A percentile compares a stretch with the other conserved stretches of the same genome.
These are phyloP conservation scores for Leavenworthia alabamica DNA, from an alignment of 345 rosid species.

Conservation along the genomic window DNA sequence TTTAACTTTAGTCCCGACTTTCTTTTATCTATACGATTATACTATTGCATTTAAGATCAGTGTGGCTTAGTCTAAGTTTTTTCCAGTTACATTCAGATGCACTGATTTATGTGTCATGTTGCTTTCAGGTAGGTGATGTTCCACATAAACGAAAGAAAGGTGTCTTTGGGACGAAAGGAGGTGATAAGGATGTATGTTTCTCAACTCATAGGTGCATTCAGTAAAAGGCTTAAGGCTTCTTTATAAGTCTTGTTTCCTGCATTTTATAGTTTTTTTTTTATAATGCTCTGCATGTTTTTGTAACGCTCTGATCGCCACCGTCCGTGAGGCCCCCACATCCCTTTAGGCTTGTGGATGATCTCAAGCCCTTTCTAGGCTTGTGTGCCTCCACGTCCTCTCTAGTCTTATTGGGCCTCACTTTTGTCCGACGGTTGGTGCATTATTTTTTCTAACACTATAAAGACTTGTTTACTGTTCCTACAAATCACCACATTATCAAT, in stretches of 20 bases:
- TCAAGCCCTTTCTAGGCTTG: no score
- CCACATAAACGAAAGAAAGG: constrained; percentile 93
- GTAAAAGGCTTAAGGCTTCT: constrained; percentile 7
- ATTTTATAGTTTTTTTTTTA: constrained; percentile 9
- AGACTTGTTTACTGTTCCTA: no score
- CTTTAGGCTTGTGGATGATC: no score
- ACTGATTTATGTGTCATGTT: constrained; percentile 4
- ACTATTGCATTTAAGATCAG: background rate
- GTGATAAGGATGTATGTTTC: constrained; percentile 82
- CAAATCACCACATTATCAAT: no score
- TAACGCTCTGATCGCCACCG: no score
- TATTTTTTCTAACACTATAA: no score
- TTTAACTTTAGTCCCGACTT: background rate
- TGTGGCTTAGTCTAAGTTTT: background rate
- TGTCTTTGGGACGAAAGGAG: constrained; percentile 89
- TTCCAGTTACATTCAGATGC: constrained; percentile 2
- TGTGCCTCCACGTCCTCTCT: no score
- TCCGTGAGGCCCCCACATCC: no score
- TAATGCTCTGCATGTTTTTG: background rate
- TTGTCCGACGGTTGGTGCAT: no score
- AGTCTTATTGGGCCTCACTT: no score
- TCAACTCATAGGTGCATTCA: constrained; percentile 21
- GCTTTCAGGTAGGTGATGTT: constrained; percentile 74
- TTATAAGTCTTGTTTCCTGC: constrained; percentile 18
- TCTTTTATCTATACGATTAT: background rate